Evolutionary conservation across 169 alveolate genomes (phyloP).

Genomic region (Plasmodium malariae): DNA sequence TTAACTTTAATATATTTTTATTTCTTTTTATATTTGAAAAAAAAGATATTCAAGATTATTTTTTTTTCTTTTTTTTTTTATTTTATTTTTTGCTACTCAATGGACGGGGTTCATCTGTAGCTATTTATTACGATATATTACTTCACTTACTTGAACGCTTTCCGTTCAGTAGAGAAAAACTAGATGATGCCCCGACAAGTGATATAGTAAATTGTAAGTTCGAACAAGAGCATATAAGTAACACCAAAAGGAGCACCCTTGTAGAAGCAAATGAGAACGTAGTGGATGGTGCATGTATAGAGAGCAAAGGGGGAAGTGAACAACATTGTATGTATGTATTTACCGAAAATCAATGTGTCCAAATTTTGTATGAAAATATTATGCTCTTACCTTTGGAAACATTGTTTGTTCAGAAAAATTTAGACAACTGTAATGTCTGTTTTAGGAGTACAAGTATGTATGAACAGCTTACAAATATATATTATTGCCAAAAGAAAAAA

Average conservation of each 20-base stretch:
- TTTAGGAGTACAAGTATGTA: neutral
- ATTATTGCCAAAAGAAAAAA: constrained; percentile 52
- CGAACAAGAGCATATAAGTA: neutral
- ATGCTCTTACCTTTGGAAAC: constrained; percentile 41
- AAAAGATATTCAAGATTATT: constrained; percentile 20
- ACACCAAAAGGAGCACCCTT: neutral
- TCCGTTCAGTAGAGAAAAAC: neutral
- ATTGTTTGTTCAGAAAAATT: constrained; percentile 21
- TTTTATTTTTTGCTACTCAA: constrained; percentile 37
- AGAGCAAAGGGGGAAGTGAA: neutral
- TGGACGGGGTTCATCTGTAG: constrained; percentile 5
- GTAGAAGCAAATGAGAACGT: neutral
- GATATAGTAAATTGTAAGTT: neutral
- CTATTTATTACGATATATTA: constrained; percentile 34
- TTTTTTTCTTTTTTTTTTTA: constrained; percentile 50
- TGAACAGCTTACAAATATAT: constrained; percentile 20
- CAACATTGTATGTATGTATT: neutral
- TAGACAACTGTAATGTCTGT: neutral
- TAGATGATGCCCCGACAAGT: no score
- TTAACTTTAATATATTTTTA: constrained; percentile 43
- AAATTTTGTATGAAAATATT: constrained; percentile 4
- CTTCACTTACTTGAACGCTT: constrained; percentile 22
- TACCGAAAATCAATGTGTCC: neutral
- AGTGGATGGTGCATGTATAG: neutral
- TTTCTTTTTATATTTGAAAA: constrained; percentile 51